These are phyloP conservation scores for Euclidium syriacum DNA, from an alignment of 345 rosid species.

Conservation along the genomic window DNA sequence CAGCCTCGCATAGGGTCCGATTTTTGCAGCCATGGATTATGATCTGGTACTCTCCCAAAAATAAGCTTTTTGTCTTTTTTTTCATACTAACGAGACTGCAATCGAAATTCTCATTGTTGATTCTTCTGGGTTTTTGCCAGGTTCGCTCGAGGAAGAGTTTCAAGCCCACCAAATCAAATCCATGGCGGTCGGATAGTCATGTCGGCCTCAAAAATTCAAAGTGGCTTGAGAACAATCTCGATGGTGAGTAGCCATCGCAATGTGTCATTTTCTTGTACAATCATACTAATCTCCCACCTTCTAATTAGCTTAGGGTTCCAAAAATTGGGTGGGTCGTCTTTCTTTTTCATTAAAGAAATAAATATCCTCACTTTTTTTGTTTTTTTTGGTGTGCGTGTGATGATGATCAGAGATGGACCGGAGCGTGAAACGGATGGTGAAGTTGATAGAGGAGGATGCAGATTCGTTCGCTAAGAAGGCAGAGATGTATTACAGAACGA, in stretches of 20 bases:
- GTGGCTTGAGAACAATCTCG: slow-evolving; percentile 47
- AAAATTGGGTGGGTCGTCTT: slow-evolving; percentile 14
- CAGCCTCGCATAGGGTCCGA: slow-evolving; percentile 26
- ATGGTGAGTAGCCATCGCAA: slow-evolving; percentile 34
- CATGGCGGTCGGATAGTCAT: slow-evolving; percentile 44
- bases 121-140: slow-evolving; percentile 26
- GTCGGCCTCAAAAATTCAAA: slow-evolving; percentile 35
- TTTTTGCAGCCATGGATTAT: slow-evolving; percentile 27
- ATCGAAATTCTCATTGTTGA: slow-evolving; percentile 22
- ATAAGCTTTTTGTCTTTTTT: neutral
- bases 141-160: slow-evolving; percentile 35
- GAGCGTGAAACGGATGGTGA: slow-evolving; percentile 36
- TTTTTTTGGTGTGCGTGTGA: slow-evolving; percentile 13
- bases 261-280: neutral
- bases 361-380: neutral
- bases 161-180: slow-evolving; percentile 53
- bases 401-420: slow-evolving; percentile 37
- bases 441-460: slow-evolving; percentile 40
- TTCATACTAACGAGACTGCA: neutral
- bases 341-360: neutral
- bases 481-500: slow-evolving; percentile 45
- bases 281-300: neutral
- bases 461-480: slow-evolving; percentile 48
- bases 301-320: neutral
- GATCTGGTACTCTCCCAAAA: slow-evolving; percentile 19